Evolutionary conservation across 768 basidiomycete genomes (phyloP), one percentile per base, ranked within the genome.

Genomic region (Podaxis pistillaris): DNA sequence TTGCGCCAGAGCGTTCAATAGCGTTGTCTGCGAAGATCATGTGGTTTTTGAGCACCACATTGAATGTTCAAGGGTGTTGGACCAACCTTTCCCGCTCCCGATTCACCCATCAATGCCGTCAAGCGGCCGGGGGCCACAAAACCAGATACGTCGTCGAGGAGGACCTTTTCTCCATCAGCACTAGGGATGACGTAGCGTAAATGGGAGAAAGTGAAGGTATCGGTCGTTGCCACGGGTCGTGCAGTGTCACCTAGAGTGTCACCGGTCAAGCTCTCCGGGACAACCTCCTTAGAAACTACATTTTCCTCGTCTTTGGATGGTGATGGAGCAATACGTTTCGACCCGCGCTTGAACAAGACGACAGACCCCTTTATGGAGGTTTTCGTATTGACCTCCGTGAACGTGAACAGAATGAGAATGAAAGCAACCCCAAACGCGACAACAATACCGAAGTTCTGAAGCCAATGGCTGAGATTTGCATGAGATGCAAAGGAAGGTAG

Each of bases 111-210:
- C 70, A 87, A 82, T 44, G 90, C 90, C 0, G 89, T 91, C 60
- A 94, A 74, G 60, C 84, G 93, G 1, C 94, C 94, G 2, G 93
- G 94, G 11, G 85, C 86, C 28, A 93, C 91, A 69, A 84, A 95
- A 0, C 93, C 93, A 24, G 87, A 90, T 15, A 95, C 80, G 47
- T 91, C 82, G 60, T 89, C 79, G 40, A 94, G 78, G 0, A 94
- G 77, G 33, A 71, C 74, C 51, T 85, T 76, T 36, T 77, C 73
- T 2, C 56, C 64, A 1, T 80, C 82, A 3, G 74, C 64, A 22
- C 88, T 79, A 2, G 84, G 83, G 0, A 94, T 86, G 36, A 81
- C 83, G 69, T 95, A 96, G 63, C 80, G 76, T 55, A 93, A 65
- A 62, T 86, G 78, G 62, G 86, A 81, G 91, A 92, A 97, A 1